phyloP scores from a whole-genome alignment of 768 basidiomycete species.

The Panaeolus cyanescens region DNA sequence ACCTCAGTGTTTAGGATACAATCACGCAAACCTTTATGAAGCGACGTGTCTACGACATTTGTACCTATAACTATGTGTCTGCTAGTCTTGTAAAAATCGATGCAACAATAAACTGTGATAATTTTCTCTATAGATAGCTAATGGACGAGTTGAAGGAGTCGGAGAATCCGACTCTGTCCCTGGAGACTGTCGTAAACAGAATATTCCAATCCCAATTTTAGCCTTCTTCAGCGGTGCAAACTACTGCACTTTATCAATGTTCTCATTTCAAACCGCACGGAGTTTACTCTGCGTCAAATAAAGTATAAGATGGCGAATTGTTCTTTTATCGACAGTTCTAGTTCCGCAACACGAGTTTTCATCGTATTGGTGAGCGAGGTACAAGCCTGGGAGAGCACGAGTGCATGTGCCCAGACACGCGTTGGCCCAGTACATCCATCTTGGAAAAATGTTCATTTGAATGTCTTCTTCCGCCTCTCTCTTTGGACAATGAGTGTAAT shows the following conservation, averaged over 20 bases:
- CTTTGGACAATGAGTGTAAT: background rate
- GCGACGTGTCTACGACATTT: too few relatives aligned
- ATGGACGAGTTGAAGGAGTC: too few relatives aligned
- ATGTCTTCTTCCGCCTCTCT: background rate
- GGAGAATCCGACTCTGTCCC: background rate
- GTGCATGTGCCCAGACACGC: background rate
- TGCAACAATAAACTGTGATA: too few relatives aligned
- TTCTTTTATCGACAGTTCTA: background rate
- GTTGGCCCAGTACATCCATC: background rate
- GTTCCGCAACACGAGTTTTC: slow-evolving; percentile 1
- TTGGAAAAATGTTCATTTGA: background rate
- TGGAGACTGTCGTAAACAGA: background rate
- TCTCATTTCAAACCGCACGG: background rate
- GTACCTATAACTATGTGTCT: too few relatives aligned
- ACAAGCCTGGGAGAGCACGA: background rate
- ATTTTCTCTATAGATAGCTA: too few relatives aligned
- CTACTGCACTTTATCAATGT: background rate
- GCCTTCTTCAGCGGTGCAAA: background rate
- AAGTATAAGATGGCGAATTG: background rate
- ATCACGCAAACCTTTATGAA: too few relatives aligned
- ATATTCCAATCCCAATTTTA: background rate
- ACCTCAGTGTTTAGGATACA: too few relatives aligned
- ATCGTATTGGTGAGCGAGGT: background rate
- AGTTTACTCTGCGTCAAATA: background rate
- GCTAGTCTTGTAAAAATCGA: too few relatives aligned